Percentiles rank a stretch among this genome's conserved stretches.
These are phyloP conservation scores for Saccharomycopsis vini DNA, from an alignment of 805 yeast genomes.

Conservation along the genomic window DNA sequence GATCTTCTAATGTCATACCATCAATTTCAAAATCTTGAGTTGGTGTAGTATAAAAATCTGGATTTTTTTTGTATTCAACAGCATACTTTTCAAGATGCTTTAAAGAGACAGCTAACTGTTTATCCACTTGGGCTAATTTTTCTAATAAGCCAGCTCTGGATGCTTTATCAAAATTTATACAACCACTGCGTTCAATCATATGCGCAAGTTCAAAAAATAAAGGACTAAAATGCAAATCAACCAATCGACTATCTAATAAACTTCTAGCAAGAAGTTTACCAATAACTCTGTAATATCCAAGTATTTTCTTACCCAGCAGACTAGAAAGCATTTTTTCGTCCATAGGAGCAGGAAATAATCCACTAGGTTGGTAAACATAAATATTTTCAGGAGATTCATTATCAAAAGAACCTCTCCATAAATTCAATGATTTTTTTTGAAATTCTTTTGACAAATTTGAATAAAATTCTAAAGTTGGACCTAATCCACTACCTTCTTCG, in stretches of 20 bases:
- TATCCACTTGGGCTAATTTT: conserved; percentile 45
- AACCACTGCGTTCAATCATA: conserved; percentile 12
- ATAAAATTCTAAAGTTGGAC: conserved; percentile 92
- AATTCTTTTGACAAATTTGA: conserved; percentile 73
- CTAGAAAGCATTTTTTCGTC: conserved; percentile 22
- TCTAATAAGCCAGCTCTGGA: conserved; percentile 23
- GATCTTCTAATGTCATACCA: conserved; percentile 34
- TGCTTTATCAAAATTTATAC: not conserved
- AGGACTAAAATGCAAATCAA: conserved; percentile 72
- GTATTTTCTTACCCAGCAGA: conserved; percentile 31
- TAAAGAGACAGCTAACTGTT: conserved; percentile 49
- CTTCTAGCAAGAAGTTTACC: conserved; percentile 87
- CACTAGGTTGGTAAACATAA: conserved; percentile 36
- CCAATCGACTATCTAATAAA: conserved; percentile 74
- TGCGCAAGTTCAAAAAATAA: conserved; percentile 58
- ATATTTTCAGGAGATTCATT: conserved; percentile 25
- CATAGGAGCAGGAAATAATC: conserved; percentile 71
- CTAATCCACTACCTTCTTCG: conserved; percentile 94
- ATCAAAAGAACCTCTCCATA: conserved; percentile 56
- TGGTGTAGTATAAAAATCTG: not conserved
- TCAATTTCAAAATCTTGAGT: conserved; percentile 22
- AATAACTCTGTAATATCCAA: conserved; percentile 51
- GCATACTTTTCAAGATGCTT: conserved; percentile 28
- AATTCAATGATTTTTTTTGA: conserved; percentile 39
- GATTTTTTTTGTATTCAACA: conserved; percentile 5